These are phyloP conservation scores for Penicillium hesseltinei DNA, from an alignment of 2,329 filamentous ascomycete species.

Conservation along the genomic window DNA sequence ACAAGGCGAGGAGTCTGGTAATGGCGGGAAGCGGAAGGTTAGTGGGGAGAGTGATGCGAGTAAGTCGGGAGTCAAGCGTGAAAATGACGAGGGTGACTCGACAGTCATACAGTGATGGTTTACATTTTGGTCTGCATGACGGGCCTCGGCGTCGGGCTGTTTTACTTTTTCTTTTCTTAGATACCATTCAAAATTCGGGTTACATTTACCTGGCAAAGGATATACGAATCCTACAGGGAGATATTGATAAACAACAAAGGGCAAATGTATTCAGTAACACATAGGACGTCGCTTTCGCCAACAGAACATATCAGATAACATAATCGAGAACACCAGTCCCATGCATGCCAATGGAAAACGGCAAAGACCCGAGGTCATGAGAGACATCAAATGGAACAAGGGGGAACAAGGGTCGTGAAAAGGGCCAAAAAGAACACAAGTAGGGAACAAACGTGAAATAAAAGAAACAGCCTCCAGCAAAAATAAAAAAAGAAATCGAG, in stretches of 20 bases:
- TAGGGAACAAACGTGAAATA: conserved; percentile 13
- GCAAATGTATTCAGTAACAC: conserved; percentile 23
- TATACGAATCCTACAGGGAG: neutral
- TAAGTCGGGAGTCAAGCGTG: conserved; percentile 17
- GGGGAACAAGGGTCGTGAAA: conserved; percentile 20
- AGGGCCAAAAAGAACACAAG: conserved; percentile 8
- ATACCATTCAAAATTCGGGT: conserved; percentile 10
- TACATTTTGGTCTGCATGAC: neutral
- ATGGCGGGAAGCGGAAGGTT: conserved; percentile 29
- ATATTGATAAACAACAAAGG: conserved; percentile 13
- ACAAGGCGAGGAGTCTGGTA: conserved; percentile 36
- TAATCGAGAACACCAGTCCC: conserved; percentile 37
- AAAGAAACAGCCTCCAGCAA: conserved; percentile 27
- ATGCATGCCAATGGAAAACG: conserved; percentile 37
- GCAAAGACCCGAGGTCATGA: conserved; percentile 33
- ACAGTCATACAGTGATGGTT: conserved; percentile 12
- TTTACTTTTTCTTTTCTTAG: conserved; percentile 7
- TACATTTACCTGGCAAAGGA: neutral
- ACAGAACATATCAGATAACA: conserved; percentile 28
- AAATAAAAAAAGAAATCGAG: conserved; percentile 9
- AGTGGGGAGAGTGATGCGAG: conserved; percentile 25
- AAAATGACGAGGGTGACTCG: conserved; percentile 15
- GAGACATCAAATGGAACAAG: conserved; percentile 29
- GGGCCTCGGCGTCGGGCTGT: conserved; percentile 4
- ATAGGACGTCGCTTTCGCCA: conserved; percentile 30